phyloP scores from a whole-genome alignment of 148 eudicot genomes.

The Rhododendron ferrugineum region DNA sequence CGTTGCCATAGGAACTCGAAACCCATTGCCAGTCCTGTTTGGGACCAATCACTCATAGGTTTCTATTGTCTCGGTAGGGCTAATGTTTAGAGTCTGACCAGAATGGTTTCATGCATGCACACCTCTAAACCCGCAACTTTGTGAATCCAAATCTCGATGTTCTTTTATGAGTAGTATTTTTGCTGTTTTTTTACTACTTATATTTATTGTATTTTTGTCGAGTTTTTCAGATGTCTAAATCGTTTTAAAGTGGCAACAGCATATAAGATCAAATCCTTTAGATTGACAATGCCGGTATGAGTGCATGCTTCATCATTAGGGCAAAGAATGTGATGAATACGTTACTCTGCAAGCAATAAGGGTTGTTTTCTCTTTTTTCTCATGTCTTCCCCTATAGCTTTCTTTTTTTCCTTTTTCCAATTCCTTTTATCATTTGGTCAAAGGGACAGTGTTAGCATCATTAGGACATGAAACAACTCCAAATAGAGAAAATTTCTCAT shows the following conservation, averaged over 20 bases:
- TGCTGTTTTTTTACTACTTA: background rate
- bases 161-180: background rate
- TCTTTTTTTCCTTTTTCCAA: background rate
- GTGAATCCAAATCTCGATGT: background rate
- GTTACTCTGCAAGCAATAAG: constrained; percentile 32
- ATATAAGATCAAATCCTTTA: constrained; percentile 10
- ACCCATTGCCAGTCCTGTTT: background rate
- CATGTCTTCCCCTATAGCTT: constrained; percentile 1
- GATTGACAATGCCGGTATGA: constrained; percentile 24
- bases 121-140: background rate
- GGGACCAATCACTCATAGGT: background rate
- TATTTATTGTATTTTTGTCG: background rate
- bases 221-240: background rate
- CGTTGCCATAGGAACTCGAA: background rate
- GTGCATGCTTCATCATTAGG: constrained; percentile 27
- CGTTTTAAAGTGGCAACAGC: background rate
- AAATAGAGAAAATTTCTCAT: constrained; percentile 7
- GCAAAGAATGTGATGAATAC: constrained; percentile 17
- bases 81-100: background rate
- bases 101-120: background rate
- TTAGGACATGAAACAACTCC: constrained; percentile 15
- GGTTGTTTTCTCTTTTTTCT: background rate
- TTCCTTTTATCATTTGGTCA: constrained; percentile 4
- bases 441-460: constrained; percentile 28
- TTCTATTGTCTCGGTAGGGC: background rate